Conservation (phyloP, 2,329 filamentous ascomycete species). For the Calycina marina region DNA sequence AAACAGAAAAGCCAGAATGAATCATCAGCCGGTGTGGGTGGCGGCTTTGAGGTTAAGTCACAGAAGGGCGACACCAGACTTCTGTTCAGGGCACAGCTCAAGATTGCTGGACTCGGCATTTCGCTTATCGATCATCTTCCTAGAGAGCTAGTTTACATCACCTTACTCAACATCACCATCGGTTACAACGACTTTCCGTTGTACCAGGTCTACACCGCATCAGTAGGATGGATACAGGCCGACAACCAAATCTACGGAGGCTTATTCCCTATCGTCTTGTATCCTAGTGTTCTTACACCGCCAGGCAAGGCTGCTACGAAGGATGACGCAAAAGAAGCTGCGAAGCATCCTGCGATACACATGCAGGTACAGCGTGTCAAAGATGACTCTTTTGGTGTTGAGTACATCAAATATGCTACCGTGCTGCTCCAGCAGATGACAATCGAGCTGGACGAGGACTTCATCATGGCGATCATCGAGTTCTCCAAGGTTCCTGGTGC, state of each 20-base stretch:
- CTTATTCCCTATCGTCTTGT: slow-evolving; percentile 93
- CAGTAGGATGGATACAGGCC: slow-evolving; percentile 97
- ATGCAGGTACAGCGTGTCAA: slow-evolving; percentile 87
- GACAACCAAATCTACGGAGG: slow-evolving; percentile 98
- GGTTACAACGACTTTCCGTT: slow-evolving; percentile 87
- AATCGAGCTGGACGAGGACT: slow-evolving; percentile 92
- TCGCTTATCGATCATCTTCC: slow-evolving; percentile 88
- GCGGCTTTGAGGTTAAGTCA: slow-evolving; percentile 88
- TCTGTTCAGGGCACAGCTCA: slow-evolving; percentile 78
- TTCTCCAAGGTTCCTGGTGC: slow-evolving; percentile 88
- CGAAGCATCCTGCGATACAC: slow-evolving; percentile 88
- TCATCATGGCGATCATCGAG: slow-evolving; percentile 89
- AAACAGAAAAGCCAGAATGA: slow-evolving; percentile 39
- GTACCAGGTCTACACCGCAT: slow-evolving; percentile 80
- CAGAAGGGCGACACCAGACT: slow-evolving; percentile 76
- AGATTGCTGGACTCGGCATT: slow-evolving; percentile 78
- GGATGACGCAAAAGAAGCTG: slow-evolving; percentile 90
- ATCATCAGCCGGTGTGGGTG: slow-evolving; percentile 34
- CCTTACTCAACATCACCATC: slow-evolving; percentile 78
- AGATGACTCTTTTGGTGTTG: slow-evolving; percentile 92
- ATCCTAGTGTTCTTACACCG: slow-evolving; percentile 92
- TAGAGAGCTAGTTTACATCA: slow-evolving; percentile 85
- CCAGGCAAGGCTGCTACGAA: too few relatives aligned
- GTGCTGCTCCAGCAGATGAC: slow-evolving; percentile 95
- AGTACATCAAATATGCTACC: slow-evolving; percentile 98